Evolutionary conservation across 768 basidiomycete species (phyloP).

Genomic region (Mycena galopus): DNA sequence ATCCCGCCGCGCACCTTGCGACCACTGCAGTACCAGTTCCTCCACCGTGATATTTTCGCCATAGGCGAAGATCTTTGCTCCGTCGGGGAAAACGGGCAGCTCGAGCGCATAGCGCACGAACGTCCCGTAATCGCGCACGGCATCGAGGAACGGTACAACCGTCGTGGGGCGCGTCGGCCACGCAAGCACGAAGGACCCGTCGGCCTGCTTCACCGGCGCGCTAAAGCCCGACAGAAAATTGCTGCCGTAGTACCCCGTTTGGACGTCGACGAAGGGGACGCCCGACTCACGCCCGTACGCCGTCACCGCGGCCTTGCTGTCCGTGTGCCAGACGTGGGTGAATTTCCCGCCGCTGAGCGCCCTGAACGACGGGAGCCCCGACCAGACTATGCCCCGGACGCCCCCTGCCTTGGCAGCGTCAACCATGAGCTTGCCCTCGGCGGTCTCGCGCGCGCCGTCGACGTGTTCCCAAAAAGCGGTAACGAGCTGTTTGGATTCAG

Average conservation of each 20-base stretch:
- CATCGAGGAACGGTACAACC: slow-evolving; percentile 16
- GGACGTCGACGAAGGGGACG: slow-evolving; percentile 21
- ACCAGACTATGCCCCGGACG: slow-evolving; percentile 19
- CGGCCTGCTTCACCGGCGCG: background rate
- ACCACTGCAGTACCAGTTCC: background rate
- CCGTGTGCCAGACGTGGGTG: slow-evolving; percentile 18
- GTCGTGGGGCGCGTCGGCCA: slow-evolving; percentile 7
- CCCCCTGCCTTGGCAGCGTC: slow-evolving; percentile 26
- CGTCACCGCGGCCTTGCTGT: slow-evolving; percentile 19
- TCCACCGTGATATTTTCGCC: slow-evolving; percentile 5
- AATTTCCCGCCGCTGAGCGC: slow-evolving; percentile 2
- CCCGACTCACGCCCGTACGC: slow-evolving; percentile 11
- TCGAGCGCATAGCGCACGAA: slow-evolving; percentile 28
- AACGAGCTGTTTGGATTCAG: background rate
- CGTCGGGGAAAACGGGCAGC: slow-evolving; percentile 21
- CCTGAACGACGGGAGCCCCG: slow-evolving; percentile 17
- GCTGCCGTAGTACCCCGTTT: slow-evolving; percentile 9
- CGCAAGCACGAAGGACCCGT: slow-evolving; percentile 2
- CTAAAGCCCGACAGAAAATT: background rate
- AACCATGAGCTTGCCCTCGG: slow-evolving; percentile 27
- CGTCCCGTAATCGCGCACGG: slow-evolving; percentile 9
- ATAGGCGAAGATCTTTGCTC: background rate
- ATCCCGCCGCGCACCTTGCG: slow-evolving; percentile 1
- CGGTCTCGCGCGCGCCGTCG: slow-evolving; percentile 10
- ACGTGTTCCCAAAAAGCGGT: slow-evolving; percentile 32